Conservation (phyloP, 129 eudicot species). For the Lactuca saligna region DNA sequence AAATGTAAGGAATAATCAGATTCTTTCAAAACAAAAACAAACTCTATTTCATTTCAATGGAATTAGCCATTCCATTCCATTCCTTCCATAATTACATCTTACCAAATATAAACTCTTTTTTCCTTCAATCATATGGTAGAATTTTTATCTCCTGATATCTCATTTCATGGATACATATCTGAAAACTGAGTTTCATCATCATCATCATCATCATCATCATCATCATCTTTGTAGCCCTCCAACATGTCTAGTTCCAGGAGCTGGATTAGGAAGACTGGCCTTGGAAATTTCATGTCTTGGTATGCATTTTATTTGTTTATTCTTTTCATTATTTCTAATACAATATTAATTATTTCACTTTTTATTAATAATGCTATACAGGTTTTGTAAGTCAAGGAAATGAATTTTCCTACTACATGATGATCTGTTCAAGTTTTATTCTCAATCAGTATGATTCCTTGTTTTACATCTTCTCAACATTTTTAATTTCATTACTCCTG, state of each 20-base stretch:
- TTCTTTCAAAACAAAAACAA: no score
- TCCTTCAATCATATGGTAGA: neutral
- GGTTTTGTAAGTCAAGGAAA: slow-evolving; percentile 95
- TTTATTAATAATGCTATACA: slow-evolving; percentile 16
- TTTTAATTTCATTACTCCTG: slow-evolving; percentile 7
- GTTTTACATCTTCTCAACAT: neutral
- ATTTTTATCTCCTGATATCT: neutral
- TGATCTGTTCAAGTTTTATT: slow-evolving; percentile 96
- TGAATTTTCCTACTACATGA: slow-evolving; percentile 99
- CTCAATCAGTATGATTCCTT: slow-evolving; percentile 64
- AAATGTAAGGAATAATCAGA: no score
- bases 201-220: no score
- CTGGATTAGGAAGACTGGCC: slow-evolving; percentile 97
- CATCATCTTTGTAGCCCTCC: slow-evolving; percentile 58
- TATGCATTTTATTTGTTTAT: slow-evolving; percentile 28
- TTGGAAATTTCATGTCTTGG: slow-evolving; percentile 94
- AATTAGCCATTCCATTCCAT: neutral
- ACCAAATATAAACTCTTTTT: no score
- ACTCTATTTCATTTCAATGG: neutral
- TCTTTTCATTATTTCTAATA: neutral
- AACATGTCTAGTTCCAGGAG: slow-evolving; percentile 93
- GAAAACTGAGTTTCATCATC: neutral
- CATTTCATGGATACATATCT: neutral
- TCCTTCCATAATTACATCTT: no score
- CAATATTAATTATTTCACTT: no score